phyloP scores from a whole-genome alignment of 345 rosid genomes.

The Anastatica hierochuntica region DNA sequence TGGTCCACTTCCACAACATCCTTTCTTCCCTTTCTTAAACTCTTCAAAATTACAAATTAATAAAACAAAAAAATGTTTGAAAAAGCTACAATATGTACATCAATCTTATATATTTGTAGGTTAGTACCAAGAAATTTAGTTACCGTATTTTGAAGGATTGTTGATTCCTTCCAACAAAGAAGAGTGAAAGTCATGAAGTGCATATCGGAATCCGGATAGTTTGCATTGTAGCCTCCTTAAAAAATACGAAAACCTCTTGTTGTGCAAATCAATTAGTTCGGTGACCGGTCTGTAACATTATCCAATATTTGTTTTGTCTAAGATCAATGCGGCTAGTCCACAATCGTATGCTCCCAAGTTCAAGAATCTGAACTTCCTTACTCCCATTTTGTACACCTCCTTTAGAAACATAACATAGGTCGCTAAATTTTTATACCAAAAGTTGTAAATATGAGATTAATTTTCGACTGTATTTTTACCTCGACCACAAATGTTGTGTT shows the following conservation, averaged over 20 bases:
- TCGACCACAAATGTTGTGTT: conserved; percentile 38
- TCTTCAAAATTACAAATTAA: no score
- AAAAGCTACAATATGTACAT: no score
- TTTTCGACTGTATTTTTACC: conserved; percentile 12
- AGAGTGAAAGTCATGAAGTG: conserved; percentile 43
- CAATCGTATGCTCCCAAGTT: conserved; percentile 56
- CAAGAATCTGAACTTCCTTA: conserved; percentile 58
- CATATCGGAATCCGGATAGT: conserved; percentile 49
- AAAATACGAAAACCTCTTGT: conserved; percentile 37
- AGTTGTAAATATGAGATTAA: no score
- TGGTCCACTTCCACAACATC: conserved; percentile 63
- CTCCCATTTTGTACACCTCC: conserved; percentile 54
- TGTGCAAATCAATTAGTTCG: conserved; percentile 38
- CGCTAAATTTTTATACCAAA: no score
- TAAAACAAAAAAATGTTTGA: no score
- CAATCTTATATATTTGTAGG: no score
- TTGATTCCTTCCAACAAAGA: conserved; percentile 34
- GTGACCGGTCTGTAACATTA: conserved; percentile 37
- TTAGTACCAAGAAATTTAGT: no score
- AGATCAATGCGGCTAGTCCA: conserved; percentile 36
- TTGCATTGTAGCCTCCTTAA: conserved; percentile 31
- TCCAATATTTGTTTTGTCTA: conserved; percentile 27
- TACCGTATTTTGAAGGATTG: conserved; percentile 44
- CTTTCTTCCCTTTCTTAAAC: conserved; percentile 46
- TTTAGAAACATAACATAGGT: no score